Evolutionary conservation across 2,329 filamentous ascomycete genomes (phyloP).

Genomic region (Elsinoe australis): DNA sequence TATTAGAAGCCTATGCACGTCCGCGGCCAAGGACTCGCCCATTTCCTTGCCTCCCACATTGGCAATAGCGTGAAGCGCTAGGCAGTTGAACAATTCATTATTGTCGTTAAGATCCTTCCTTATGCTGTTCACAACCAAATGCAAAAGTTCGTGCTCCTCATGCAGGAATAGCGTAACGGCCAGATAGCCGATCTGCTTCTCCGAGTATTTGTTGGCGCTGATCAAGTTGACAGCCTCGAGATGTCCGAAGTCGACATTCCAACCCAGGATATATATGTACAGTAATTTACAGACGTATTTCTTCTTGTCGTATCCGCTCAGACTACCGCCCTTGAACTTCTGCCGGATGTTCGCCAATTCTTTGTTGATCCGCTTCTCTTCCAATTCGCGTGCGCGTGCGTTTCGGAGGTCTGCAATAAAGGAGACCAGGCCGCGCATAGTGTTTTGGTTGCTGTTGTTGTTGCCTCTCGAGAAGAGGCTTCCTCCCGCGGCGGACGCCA

Average conservation of each 20-base stretch:
- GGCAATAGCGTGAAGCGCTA: conserved; percentile 93
- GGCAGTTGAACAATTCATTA: conserved; percentile 95
- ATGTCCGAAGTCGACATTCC: conserved; percentile 98
- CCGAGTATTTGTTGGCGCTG: conserved; percentile 92
- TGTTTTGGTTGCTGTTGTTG: conserved; percentile 29
- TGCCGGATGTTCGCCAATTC: conserved; percentile 96
- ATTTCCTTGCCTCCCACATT: conserved; percentile 96
- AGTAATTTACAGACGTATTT: conserved; percentile 99
- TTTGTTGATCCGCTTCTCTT: conserved; percentile 99
- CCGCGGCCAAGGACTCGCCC: conserved; percentile 84
- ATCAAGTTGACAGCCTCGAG: conserved; percentile 97
- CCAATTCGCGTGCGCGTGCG: conserved; percentile 84
- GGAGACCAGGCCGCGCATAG: conserved; percentile 68
- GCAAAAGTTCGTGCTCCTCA: conserved; percentile 91
- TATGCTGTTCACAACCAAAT: conserved; percentile 97
- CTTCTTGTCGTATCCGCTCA: conserved; percentile 98
- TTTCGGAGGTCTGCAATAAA: conserved; percentile 97
- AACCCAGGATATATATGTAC: conserved; percentile 98
- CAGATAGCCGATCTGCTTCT: conserved; percentile 98
- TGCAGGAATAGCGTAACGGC: conserved; percentile 96
- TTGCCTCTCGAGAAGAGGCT: conserved; percentile 31
- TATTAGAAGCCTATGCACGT: conserved; percentile 89
- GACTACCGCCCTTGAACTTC: conserved; percentile 82
- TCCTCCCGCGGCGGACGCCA: conserved; percentile 22
- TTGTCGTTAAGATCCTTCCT: conserved; percentile 89